A percentile compares a stretch with the other conserved stretches of the same genome.
These are phyloP conservation scores for Neonectria magnoliae DNA, from an alignment of 2,329 filamentous ascomycete genomes.

Conservation along the genomic window DNA sequence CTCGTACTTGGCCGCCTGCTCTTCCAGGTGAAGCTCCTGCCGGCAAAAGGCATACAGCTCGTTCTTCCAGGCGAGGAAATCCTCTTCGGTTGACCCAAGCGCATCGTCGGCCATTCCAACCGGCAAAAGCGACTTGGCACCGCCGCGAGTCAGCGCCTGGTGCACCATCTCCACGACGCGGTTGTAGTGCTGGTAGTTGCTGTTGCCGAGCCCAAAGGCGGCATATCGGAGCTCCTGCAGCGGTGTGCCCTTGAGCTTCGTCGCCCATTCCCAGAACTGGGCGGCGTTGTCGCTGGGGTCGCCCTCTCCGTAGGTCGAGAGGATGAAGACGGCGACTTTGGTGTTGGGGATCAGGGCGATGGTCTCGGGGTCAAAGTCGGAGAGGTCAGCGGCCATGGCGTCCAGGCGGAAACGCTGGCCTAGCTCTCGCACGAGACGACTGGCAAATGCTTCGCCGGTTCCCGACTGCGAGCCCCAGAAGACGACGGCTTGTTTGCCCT, in stretches of 20 bases:
- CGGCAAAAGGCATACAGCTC: constrained; percentile 33
- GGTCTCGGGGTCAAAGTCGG: constrained; percentile 54
- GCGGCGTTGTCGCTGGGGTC: constrained; percentile 49
- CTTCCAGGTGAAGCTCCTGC: constrained; percentile 33
- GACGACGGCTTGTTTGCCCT: constrained; percentile 23
- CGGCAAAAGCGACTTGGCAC: constrained; percentile 35
- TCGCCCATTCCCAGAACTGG: constrained; percentile 39
- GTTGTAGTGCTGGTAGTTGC: constrained; percentile 49
- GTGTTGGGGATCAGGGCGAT: constrained; percentile 41
- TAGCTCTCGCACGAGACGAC: constrained; percentile 15
- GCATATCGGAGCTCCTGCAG: constrained; percentile 39
- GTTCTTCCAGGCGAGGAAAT: constrained; percentile 47
- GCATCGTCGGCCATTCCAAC: constrained; percentile 44
- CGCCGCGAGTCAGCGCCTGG: constrained; percentile 32
- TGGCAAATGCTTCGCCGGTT: constrained; percentile 21
- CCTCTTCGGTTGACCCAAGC: constrained; percentile 43
- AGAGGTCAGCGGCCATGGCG: constrained; percentile 49
- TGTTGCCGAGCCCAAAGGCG: constrained; percentile 49
- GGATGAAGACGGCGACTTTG: constrained; percentile 45
- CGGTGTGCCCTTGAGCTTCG: constrained; percentile 13
- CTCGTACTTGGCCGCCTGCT: constrained; percentile 37
- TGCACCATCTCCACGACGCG: constrained; percentile 40
- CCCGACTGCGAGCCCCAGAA: constrained; percentile 26
- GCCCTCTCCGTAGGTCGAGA: constrained; percentile 50
- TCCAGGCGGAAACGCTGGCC: constrained; percentile 18